phyloP scores from a whole-genome alignment of 148 eudicot genomes.

The Linanthus parryae region DNA sequence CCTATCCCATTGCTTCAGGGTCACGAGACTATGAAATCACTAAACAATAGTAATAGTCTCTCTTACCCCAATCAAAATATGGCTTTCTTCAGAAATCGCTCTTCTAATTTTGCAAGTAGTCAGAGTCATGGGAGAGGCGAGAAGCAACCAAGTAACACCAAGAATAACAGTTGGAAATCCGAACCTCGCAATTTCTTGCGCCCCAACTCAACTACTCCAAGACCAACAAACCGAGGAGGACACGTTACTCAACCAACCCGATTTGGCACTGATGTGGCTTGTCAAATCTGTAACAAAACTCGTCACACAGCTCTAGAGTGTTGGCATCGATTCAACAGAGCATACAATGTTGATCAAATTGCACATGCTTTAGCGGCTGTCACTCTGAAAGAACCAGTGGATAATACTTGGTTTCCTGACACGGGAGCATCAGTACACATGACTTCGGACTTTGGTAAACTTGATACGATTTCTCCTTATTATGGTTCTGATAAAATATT shows the following conservation, averaged over 20 bases:
- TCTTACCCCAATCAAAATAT: neutral
- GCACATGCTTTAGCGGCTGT: neutral
- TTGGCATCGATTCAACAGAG: neutral
- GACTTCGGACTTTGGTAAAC: neutral
- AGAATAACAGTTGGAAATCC: no score
- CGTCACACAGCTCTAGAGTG: neutral
- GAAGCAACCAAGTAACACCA: neutral
- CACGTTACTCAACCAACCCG: neutral
- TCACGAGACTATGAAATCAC: neutral
- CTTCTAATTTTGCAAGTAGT: neutral
- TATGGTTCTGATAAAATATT: neutral
- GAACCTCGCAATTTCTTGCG: no score
- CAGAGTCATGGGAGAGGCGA: neutral
- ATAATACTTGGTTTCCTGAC: neutral
- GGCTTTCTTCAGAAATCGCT: neutral
- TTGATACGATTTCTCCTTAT: neutral
- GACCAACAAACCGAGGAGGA: neutral
- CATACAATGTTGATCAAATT: neutral
- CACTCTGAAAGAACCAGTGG: neutral
- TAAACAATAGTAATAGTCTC: neutral
- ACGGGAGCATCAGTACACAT: slow-evolving; percentile 1
- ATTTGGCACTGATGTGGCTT: neutral
- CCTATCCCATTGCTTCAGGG: neutral
- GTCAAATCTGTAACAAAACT: neutral
- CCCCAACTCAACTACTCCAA: neutral